Evolutionary conservation across 148 eudicot genomes (phyloP).

Genomic region (Rhododendron mucronatum): DNA sequence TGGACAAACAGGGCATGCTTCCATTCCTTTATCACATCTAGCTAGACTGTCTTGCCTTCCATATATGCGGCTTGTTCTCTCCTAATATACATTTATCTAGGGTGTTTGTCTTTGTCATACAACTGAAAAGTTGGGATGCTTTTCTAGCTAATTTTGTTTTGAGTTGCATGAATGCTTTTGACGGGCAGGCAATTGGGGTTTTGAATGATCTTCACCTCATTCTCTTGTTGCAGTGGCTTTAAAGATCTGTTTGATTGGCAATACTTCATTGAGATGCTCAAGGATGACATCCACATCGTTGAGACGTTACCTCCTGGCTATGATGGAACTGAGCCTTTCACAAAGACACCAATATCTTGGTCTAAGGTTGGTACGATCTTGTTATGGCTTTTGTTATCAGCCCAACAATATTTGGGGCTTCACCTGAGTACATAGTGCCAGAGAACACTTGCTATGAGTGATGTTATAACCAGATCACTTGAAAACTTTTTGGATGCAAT

Average conservation of each 20-base stretch:
- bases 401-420: neutral
- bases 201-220: neutral
- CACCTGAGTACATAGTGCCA: neutral
- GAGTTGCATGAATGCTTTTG: neutral
- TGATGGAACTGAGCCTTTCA: constrained; percentile 65
- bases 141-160: neutral
- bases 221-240: constrained; percentile 67
- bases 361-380: constrained; percentile 61
- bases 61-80: neutral
- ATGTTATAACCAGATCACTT: neutral
- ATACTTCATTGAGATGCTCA: constrained; percentile 75
- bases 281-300: constrained; percentile 75
- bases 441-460: neutral
- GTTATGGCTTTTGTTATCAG: neutral
- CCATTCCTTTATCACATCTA: neutral
- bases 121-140: neutral
- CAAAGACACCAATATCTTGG: constrained; percentile 92
- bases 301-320: constrained; percentile 64
- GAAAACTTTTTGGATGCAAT: neutral
- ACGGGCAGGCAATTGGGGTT: neutral
- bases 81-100: neutral
- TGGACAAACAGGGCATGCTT: neutral
- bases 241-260: constrained; percentile 95
- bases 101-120: neutral
- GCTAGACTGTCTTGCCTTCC: neutral